phyloP scores from a whole-genome alignment of 257 asterid species.

The Linaria vulgaris region DNA sequence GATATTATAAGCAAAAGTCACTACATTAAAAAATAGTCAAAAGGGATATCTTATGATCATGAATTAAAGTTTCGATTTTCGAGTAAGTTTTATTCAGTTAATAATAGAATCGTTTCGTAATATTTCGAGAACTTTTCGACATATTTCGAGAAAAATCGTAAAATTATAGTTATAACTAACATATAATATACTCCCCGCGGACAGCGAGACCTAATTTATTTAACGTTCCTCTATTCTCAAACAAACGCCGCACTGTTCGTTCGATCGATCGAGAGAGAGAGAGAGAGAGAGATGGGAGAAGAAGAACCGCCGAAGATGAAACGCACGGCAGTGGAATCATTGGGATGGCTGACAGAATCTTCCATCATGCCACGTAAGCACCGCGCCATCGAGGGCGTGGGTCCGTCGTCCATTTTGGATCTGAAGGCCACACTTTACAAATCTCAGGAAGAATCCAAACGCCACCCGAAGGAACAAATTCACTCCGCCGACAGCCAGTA shows the following conservation, averaged over 20 bases:
- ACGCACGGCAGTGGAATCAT: conserved; percentile 68
- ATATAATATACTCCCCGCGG: too few relatives aligned
- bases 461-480: conserved; percentile 61
- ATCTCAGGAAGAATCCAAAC: conserved; percentile 89
- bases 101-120: too few relatives aligned
- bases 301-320: conserved; percentile 43
- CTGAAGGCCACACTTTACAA: conserved; percentile 93
- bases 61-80: too few relatives aligned
- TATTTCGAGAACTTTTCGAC: too few relatives aligned
- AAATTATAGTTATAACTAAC: too few relatives aligned
- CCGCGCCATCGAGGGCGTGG: conserved; percentile 84
- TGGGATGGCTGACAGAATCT: conserved; percentile 99
- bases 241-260: background rate
- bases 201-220: too few relatives aligned
- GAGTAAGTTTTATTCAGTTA: too few relatives aligned
- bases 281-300: conserved; percentile 39
- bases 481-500: conserved; percentile 51
- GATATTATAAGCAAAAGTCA: too few relatives aligned
- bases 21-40: too few relatives aligned
- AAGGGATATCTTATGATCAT: too few relatives aligned
- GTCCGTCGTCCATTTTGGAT: conserved; percentile 88
- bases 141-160: too few relatives aligned
- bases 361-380: conserved; percentile 94
- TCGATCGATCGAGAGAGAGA: conserved; percentile 39
- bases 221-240: background rate